A percentile compares a stretch with the other conserved stretches of the same genome.
phyloP scores from a whole-genome alignment of 1,284 basidiomycete genomes.

The Baeospora myosura region DNA sequence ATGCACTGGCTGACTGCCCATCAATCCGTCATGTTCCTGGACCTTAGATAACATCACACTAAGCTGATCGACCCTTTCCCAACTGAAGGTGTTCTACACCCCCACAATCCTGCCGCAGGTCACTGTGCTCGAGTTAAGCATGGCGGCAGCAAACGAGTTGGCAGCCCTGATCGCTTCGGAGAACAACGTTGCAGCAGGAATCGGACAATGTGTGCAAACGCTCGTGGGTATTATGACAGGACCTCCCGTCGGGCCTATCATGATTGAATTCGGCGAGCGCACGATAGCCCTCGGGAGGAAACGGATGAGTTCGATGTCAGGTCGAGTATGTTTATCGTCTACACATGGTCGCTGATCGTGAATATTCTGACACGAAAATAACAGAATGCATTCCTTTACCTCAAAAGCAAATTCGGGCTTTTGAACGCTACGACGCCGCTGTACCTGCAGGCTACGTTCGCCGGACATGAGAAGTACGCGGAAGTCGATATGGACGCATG shows the following conservation, averaged over 20 bases:
- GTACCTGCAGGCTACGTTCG: conserved; percentile 23
- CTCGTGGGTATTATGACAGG: conserved; percentile 3
- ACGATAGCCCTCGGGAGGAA: conserved; percentile 26
- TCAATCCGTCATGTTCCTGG: not conserved
- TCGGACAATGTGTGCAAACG: conserved; percentile 11
- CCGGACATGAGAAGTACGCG: conserved; percentile 18
- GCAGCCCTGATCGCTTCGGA: conserved; percentile 7
- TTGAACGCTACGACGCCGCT: conserved; percentile 22
- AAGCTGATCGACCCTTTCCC: not conserved
- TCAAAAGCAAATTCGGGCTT: conserved; percentile 28
- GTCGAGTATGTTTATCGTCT: conserved; percentile 25
- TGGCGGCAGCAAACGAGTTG: not conserved
- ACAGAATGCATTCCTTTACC: conserved; percentile 26
- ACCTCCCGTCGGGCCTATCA: conserved; percentile 7
- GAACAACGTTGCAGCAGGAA: conserved; percentile 11
- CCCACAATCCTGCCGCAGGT: too few species aligned
- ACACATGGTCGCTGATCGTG: not conserved
- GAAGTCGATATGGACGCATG: conserved; percentile 29
- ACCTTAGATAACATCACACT: not conserved
- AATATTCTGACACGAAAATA: not conserved
- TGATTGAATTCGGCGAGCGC: conserved; percentile 21
- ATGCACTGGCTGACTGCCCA: not conserved
- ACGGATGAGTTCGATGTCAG: conserved; percentile 23
- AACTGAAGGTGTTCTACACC: not conserved
- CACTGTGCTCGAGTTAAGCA: not conserved